Evolutionary conservation across 1,284 basidiomycete genomes (phyloP).

Genomic region (Laetiporus sulphureus): DNA sequence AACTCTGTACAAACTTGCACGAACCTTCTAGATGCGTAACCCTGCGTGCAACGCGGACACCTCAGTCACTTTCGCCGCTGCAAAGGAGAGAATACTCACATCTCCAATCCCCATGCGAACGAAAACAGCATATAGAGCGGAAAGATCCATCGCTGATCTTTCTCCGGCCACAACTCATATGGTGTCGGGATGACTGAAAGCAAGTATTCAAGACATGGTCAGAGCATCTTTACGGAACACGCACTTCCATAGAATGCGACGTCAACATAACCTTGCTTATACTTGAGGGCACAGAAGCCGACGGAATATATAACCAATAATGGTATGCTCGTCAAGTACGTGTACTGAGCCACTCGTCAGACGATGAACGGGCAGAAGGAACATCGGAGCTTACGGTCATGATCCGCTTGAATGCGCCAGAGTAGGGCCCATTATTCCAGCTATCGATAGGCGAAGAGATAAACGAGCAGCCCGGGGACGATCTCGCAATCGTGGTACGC

Average conservation of each 20-base stretch:
- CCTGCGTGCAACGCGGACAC: too few relatives aligned
- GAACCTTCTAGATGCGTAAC: constrained; percentile 73
- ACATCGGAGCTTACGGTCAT: constrained; percentile 57
- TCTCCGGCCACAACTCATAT: constrained; percentile 45
- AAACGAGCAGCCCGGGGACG: background rate
- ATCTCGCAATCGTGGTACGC: constrained; percentile 12
- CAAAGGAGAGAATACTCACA: constrained; percentile 38
- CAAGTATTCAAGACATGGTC: too few relatives aligned
- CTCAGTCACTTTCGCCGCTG: too few relatives aligned
- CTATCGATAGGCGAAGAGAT: constrained; percentile 26
- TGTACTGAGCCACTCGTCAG: constrained; percentile 42
- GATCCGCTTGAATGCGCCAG: constrained; percentile 69
- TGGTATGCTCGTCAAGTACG: constrained; percentile 61
- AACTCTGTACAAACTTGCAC: background rate
- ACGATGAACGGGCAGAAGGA: background rate
- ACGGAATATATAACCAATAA: constrained; percentile 50
- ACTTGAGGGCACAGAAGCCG: constrained; percentile 66
- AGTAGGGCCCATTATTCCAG: constrained; percentile 58
- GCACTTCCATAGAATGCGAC: constrained; percentile 43
- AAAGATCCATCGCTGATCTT: constrained; percentile 42
- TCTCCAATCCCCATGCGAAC: constrained; percentile 62
- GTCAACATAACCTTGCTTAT: constrained; percentile 51
- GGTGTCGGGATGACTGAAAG: constrained; percentile 63
- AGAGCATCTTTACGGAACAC: constrained; percentile 19
- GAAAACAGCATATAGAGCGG: constrained; percentile 59